These are phyloP conservation scores for Mucor piriformis DNA, from an alignment of 371 early-diverging fungal species.

Conservation along the genomic window DNA sequence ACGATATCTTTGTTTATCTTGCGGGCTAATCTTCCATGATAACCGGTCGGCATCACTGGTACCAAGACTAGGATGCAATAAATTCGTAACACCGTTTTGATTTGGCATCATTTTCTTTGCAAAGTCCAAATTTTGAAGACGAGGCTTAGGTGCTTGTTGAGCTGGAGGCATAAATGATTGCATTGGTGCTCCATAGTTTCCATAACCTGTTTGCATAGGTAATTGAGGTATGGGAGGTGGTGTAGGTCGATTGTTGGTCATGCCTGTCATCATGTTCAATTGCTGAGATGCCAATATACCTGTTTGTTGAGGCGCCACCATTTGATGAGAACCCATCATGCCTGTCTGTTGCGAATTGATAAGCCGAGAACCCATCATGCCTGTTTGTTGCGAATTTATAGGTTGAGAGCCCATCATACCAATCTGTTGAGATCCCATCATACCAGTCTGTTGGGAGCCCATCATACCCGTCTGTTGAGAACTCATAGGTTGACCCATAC, in stretches of 20 bases:
- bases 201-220: conserved; percentile 23
- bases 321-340: conserved; percentile 9
- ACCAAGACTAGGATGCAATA: conserved; percentile 32
- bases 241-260: conserved; percentile 5
- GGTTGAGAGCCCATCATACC: conserved; percentile 2
- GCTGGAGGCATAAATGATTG: conserved; percentile 27
- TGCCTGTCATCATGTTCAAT: conserved; percentile 4
- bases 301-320: neutral
- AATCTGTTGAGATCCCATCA: conserved; percentile 9
- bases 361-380: conserved; percentile 1
- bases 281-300: conserved; percentile 7
- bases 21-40: conserved; percentile 80
- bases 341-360: conserved; percentile 13
- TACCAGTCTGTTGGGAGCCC: conserved; percentile 19
- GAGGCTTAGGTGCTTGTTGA: conserved; percentile 26
- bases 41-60: conserved; percentile 23
- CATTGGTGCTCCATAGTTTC: conserved; percentile 23
- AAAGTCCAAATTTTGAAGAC: conserved; percentile 48
- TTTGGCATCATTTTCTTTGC: conserved; percentile 58
- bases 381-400: conserved; percentile 10
- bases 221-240: conserved; percentile 20
- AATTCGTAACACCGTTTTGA: conserved; percentile 38
- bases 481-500: conserved; percentile 14
- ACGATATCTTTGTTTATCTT: conserved; percentile 82
- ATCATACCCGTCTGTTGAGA: conserved; percentile 19